Evolutionary conservation across 1,284 basidiomycete species (phyloP).

Genomic region (Ustilago xerochloae): DNA sequence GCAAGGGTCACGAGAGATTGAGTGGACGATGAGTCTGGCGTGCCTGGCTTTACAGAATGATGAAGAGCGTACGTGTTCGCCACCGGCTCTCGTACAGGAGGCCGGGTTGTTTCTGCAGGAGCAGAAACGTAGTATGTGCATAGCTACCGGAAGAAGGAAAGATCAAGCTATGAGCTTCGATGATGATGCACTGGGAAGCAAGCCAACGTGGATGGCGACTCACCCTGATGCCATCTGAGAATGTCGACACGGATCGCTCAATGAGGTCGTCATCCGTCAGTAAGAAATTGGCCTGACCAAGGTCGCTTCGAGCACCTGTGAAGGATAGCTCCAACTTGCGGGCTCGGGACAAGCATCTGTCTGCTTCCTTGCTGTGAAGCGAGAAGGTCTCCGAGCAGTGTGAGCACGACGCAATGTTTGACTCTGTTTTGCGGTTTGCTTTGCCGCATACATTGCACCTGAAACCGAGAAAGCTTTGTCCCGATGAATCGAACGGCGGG

Average conservation of each 20-base stretch:
- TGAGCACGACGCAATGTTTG: slow-evolving; percentile 1
- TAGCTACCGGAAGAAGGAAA: slow-evolving; percentile 3
- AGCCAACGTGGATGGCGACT: background rate
- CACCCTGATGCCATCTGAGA: slow-evolving; percentile 24
- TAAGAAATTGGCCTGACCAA: slow-evolving; percentile 25
- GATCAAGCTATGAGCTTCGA: background rate
- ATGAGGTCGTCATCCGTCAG: slow-evolving; percentile 11
- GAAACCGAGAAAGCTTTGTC: slow-evolving; percentile 23
- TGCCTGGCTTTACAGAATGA: slow-evolving; percentile 9
- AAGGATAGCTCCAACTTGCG: slow-evolving; percentile 24
- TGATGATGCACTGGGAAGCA: background rate
- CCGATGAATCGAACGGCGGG: background rate
- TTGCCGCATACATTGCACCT: slow-evolving; percentile 22
- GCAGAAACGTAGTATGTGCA: slow-evolving; percentile 14
- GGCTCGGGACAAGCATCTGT: background rate
- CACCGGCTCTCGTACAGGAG: background rate
- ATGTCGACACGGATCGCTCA: slow-evolving; percentile 10
- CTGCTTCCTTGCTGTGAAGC: background rate
- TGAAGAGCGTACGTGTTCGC: background rate
- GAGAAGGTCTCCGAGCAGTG: slow-evolving; percentile 15
- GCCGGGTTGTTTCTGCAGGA: background rate
- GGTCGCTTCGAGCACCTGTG: slow-evolving; percentile 22
- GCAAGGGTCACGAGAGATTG: slow-evolving; percentile 1
- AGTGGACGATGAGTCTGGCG: background rate
- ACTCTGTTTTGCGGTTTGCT: slow-evolving; percentile 17